phyloP scores from a whole-genome alignment of 164 flowering plant species.

The Chloranthus sessilifolius region DNA sequence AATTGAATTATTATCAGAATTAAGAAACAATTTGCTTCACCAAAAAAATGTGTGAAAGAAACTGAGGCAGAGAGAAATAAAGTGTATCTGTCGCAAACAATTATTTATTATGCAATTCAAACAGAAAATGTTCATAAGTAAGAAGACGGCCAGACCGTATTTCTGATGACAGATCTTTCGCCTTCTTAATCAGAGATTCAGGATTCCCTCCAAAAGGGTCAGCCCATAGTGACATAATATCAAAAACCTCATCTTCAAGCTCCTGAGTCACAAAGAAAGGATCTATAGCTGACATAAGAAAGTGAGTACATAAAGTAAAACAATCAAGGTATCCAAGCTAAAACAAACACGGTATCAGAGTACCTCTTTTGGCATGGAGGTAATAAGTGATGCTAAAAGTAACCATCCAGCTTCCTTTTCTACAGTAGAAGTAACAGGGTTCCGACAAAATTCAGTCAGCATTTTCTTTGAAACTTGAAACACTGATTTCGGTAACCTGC shows the following conservation, averaged over 20 bases:
- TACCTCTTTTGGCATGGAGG: slow-evolving; percentile 93
- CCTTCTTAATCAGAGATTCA: slow-evolving; percentile 35
- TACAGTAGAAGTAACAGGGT: slow-evolving; percentile 53
- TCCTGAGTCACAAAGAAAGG: slow-evolving; percentile 45
- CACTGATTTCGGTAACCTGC: slow-evolving; percentile 73
- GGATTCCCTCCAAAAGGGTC: slow-evolving; percentile 57
- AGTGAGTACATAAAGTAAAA: neutral
- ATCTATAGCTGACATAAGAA: slow-evolving; percentile 1
- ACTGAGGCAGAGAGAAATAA: neutral
- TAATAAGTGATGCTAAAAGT: slow-evolving; percentile 70
- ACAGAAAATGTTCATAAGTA: too few species aligned
- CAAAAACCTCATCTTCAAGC: slow-evolving; percentile 91
- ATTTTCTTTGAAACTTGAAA: slow-evolving; percentile 80
- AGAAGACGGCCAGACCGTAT: slow-evolving; percentile 54
- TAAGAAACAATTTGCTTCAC: too few species aligned
- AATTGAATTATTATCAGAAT: too few species aligned
- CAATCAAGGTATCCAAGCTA: neutral
- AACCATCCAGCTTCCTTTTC: slow-evolving; percentile 94
- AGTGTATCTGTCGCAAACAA: neutral
- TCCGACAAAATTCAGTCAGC: slow-evolving; percentile 63
- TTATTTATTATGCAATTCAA: too few species aligned
- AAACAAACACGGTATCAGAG: neutral
- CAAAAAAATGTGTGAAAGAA: too few species aligned
- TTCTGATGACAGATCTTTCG: slow-evolving; percentile 50
- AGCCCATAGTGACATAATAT: slow-evolving; percentile 89